A percentile compares a stretch with the other conserved stretches of the same genome.
Conservation (phyloP, 2,329 filamentous ascomycete genomes). For the Penicillium sp. region DNA sequence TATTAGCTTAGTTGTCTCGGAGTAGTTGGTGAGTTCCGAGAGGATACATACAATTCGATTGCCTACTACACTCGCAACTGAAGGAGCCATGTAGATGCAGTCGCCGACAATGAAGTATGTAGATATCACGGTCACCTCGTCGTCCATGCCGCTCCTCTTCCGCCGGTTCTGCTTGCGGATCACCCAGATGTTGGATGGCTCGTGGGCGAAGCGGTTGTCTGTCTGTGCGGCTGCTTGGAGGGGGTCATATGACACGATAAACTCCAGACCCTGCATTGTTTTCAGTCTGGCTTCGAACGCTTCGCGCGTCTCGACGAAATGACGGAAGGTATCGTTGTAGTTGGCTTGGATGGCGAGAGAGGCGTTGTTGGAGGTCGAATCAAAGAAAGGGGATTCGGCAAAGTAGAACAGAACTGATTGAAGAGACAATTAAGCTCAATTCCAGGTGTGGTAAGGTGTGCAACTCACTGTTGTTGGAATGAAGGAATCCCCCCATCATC, state of each 20-base stretch:
- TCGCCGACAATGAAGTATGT: conserved; percentile 63
- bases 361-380: conserved; percentile 60
- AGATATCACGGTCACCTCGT: conserved; percentile 54
- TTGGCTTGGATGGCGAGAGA: conserved; percentile 53
- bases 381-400: conserved; percentile 62
- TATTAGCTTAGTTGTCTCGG: conserved; percentile 2
- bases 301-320: conserved; percentile 54
- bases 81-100: conserved; percentile 61
- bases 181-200: conserved; percentile 56
- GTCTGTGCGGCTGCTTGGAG: conserved; percentile 46
- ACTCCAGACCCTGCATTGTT: conserved; percentile 58
- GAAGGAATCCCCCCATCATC: conserved; percentile 47
- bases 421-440: not conserved
- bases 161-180: conserved; percentile 58
- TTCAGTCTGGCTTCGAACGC: conserved; percentile 56
- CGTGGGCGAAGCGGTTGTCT: conserved; percentile 41
- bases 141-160: conserved; percentile 43
- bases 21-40: not conserved
- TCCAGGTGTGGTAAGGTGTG: not conserved
- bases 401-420: conserved; percentile 61
- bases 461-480: conserved; percentile 45
- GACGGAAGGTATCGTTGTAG: conserved; percentile 49
- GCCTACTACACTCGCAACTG: conserved; percentile 57
- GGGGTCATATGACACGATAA: conserved; percentile 59
- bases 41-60: conserved; percentile 49